These are phyloP conservation scores for Zygosaccharomyces kombuchaensis DNA, from an alignment of 805 yeast species.

Conservation along the genomic window DNA sequence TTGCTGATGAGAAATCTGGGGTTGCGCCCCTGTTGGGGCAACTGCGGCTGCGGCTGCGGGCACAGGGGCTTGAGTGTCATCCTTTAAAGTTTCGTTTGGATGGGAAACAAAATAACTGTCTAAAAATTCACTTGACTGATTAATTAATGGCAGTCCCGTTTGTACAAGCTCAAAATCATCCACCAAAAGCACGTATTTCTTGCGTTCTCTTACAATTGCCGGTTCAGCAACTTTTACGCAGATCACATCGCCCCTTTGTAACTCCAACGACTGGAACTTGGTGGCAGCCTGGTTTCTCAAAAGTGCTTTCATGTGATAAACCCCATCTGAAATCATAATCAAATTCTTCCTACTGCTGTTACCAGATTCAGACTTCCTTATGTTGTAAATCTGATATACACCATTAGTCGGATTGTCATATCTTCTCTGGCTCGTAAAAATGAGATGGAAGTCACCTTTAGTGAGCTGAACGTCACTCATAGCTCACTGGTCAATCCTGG, in stretches of 20 bases:
- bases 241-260: constrained; percentile 41
- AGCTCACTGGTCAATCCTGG: background rate
- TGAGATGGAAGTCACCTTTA: constrained; percentile 27
- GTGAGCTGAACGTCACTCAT: constrained; percentile 24
- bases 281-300: constrained; percentile 48
- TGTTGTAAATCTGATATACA: constrained; percentile 32
- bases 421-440: constrained; percentile 30
- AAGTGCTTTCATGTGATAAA: constrained; percentile 47
- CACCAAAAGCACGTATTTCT: constrained; percentile 46
- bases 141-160: constrained; percentile 38
- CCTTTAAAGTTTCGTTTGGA: constrained; percentile 44
- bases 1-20: background rate
- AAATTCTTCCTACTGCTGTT: constrained; percentile 30
- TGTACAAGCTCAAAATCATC: constrained; percentile 43
- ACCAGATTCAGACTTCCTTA: constrained; percentile 31
- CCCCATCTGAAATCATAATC: constrained; percentile 50
- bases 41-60: constrained; percentile 6
- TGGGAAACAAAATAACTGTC: constrained; percentile 57
- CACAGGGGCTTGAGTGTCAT: constrained; percentile 9
- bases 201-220: constrained; percentile 36
- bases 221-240: constrained; percentile 32
- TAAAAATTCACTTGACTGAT: constrained; percentile 39
- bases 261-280: constrained; percentile 42
- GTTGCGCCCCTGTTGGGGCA: constrained; percentile 2
- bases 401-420: constrained; percentile 32